Conservation (phyloP, 495 filamentous ascomycete genomes). For the Chaetomidium leptoderma region DNA sequence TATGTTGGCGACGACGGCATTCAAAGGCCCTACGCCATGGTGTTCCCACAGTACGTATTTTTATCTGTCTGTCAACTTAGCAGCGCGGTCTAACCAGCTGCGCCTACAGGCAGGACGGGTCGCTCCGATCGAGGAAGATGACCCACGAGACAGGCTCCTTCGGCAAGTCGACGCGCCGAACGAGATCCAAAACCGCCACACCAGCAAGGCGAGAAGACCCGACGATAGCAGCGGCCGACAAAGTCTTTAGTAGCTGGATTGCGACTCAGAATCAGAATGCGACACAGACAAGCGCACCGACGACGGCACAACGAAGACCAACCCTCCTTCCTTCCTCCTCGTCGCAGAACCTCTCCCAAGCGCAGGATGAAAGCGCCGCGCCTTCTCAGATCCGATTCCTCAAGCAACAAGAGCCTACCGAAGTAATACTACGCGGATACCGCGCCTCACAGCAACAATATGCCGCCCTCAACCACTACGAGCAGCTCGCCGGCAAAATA, state of each 20-base stretch:
- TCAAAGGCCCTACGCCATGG: constrained; percentile 52
- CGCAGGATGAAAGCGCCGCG: constrained; percentile 30
- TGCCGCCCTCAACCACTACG: constrained; percentile 79
- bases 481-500: constrained; percentile 72
- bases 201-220: constrained; percentile 52
- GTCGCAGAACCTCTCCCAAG: constrained; percentile 21
- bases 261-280: constrained; percentile 30
- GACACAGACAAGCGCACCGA: constrained; percentile 14
- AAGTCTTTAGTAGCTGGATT: constrained; percentile 44
- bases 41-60: constrained; percentile 49
- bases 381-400: constrained; percentile 21
- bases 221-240: constrained; percentile 51
- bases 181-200: constrained; percentile 49
- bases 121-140: constrained; percentile 38
- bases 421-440: constrained; percentile 83
- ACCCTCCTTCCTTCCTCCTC: constrained; percentile 23
- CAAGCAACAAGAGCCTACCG: constrained; percentile 54
- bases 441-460: constrained; percentile 65
- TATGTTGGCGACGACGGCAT: constrained; percentile 55
- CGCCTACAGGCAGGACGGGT: constrained; percentile 38
- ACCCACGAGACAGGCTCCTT: constrained; percentile 52
- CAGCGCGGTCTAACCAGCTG: not conserved
- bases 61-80: not conserved
- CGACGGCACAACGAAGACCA: constrained; percentile 28
- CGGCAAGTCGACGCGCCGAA: constrained; percentile 52